Percentiles rank a stretch among this genome's conserved stretches.
Evolutionary conservation across 2,329 filamentous ascomycete species (phyloP).

Genomic region (Ceratocystis diversiconidia): DNA sequence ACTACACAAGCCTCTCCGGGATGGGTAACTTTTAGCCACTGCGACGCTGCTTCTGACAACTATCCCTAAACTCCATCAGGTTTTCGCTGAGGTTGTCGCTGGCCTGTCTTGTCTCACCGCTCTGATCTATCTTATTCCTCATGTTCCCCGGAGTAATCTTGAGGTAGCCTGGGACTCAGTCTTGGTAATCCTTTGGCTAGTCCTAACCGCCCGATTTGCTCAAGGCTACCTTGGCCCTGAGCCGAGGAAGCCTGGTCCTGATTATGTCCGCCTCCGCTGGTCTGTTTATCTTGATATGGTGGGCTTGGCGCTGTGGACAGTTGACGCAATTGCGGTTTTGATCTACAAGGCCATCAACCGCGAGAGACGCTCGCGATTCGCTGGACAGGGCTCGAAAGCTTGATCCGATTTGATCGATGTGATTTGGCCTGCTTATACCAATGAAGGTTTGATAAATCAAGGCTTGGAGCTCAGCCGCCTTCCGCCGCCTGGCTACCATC

Average conservation of each 20-base stretch:
- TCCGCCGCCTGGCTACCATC: too few species aligned
- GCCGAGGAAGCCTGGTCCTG: constrained; percentile 11
- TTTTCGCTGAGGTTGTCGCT: constrained; percentile 14
- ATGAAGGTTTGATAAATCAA: too few species aligned
- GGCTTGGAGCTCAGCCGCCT: too few species aligned
- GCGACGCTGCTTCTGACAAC: not conserved
- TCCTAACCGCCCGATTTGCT: constrained; percentile 12
- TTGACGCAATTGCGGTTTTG: constrained; percentile 13
- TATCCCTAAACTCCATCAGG: not conserved
- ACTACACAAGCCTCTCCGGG: not conserved
- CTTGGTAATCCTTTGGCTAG: constrained; percentile 15
- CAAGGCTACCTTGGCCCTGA: constrained; percentile 13
- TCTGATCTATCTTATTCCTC: constrained; percentile 16
- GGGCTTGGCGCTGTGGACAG: constrained; percentile 14
- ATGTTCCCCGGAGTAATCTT: constrained; percentile 10
- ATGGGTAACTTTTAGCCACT: not conserved
- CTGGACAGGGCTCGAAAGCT: not conserved
- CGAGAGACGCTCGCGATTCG: constrained; percentile 2
- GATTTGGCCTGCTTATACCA: too few species aligned
- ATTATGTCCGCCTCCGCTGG: constrained; percentile 15
- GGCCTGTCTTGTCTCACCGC: constrained; percentile 13
- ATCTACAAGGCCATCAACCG: constrained; percentile 12
- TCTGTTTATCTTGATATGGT: constrained; percentile 15
- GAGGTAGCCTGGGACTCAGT: constrained; percentile 16
- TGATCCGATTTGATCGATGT: not conserved